Conservation (phyloP, 768 basidiomycete genomes). For the Sarcodon aspratus region DNA sequence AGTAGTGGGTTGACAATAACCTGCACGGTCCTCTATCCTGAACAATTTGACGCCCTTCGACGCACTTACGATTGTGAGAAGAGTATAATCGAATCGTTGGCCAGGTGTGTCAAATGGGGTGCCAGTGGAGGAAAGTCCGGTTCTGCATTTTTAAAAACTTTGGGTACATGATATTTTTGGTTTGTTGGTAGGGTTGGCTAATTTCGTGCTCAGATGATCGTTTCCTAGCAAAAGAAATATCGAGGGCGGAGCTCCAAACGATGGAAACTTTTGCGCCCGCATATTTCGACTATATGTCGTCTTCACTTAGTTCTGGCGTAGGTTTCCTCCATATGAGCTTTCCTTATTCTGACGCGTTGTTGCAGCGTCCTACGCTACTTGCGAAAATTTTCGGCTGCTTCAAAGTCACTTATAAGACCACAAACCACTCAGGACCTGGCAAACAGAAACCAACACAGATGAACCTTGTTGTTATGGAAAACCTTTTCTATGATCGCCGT, state of each 20-base stretch:
- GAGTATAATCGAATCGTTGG: constrained; percentile 87
- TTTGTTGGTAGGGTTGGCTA: background rate
- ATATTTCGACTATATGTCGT: constrained; percentile 97
- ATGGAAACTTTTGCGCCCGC: constrained; percentile 96
- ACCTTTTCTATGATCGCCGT: constrained; percentile 84
- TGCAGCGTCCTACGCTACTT: constrained; percentile 81
- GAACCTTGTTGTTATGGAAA: constrained; percentile 98
- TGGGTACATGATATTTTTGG: constrained; percentile 38
- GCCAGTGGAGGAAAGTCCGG: constrained; percentile 94
- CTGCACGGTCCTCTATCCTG: constrained; percentile 90
- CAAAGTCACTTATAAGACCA: constrained; percentile 83
- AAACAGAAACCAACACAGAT: constrained; percentile 79
- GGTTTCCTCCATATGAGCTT: constrained; percentile 14
- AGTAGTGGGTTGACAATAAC: constrained; percentile 85
- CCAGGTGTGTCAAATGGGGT: constrained; percentile 94
- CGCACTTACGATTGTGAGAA: constrained; percentile 90
- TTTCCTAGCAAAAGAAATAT: constrained; percentile 96
- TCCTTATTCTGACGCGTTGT: constrained; percentile 1
- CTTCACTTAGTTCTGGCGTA: constrained; percentile 79
- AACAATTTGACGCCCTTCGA: constrained; percentile 91
- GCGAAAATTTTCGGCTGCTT: constrained; percentile 98
- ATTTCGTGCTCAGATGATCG: constrained; percentile 63
- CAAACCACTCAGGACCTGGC: constrained; percentile 51
- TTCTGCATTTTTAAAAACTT: constrained; percentile 91
- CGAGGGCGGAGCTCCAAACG: constrained; percentile 80